Conservation (phyloP, 208 protist species). For the Blechomonas ayalai region DNA sequence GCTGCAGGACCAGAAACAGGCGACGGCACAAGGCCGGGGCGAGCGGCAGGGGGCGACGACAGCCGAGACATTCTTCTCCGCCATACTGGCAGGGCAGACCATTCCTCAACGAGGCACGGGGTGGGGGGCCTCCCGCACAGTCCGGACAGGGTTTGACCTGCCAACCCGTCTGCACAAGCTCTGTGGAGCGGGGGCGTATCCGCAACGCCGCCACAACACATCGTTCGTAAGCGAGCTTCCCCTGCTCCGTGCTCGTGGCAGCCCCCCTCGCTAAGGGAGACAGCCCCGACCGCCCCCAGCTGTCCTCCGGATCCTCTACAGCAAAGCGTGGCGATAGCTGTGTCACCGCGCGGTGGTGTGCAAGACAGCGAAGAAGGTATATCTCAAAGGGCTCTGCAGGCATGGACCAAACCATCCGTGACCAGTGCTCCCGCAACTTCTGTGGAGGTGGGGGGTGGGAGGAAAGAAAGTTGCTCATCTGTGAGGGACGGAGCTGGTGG, state of each 20-base stretch:
- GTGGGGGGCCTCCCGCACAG: constrained; percentile 1
- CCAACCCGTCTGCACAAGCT: constrained; percentile 54
- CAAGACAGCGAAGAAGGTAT: constrained; percentile 63
- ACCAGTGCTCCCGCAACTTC: constrained; percentile 40
- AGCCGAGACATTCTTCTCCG: constrained; percentile 11
- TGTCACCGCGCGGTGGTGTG: constrained; percentile 15
- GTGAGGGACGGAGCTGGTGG: constrained; percentile 9
- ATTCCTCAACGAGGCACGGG: neutral
- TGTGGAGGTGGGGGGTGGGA: constrained; percentile 24
- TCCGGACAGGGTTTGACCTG: constrained; percentile 17
- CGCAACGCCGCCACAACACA: constrained; percentile 37
- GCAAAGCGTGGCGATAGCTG: constrained; percentile 1
- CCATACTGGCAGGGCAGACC: constrained; percentile 18
- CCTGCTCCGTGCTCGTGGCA: neutral
- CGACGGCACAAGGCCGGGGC: constrained; percentile 16
- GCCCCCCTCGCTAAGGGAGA: neutral
- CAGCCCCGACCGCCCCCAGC: neutral
- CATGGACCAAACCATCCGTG: constrained; percentile 35
- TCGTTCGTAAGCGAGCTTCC: constrained; percentile 10
- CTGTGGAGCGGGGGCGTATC: constrained; percentile 17
- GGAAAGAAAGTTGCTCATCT: constrained; percentile 21
- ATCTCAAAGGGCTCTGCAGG: constrained; percentile 48
- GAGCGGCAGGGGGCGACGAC: constrained; percentile 15
- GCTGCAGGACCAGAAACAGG: constrained; percentile 25
- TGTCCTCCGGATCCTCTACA: neutral